phyloP scores from a whole-genome alignment of 1,139 yeast genomes.

The Sugiyamaella novakii region DNA sequence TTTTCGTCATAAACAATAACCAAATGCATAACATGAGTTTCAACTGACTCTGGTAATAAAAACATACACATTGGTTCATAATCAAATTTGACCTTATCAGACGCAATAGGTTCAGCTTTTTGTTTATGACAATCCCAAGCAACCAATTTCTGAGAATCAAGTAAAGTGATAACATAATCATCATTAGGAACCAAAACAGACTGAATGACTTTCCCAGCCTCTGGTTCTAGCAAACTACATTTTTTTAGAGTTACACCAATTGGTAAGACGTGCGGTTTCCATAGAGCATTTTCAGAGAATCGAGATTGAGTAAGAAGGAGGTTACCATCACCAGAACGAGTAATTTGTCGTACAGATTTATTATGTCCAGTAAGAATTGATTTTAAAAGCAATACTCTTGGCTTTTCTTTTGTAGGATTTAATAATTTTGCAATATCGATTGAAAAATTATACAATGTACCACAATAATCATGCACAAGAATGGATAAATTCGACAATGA shows the following conservation, averaged over 20 bases:
- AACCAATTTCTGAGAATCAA: constrained; percentile 47
- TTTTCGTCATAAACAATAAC: constrained; percentile 20
- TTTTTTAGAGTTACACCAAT: constrained; percentile 36
- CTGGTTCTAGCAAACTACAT: constrained; percentile 34
- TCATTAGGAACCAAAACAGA: constrained; percentile 62
- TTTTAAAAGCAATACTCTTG: constrained; percentile 18
- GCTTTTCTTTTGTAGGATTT: constrained; percentile 1
- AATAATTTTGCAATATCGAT: constrained; percentile 46
- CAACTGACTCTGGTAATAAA: constrained; percentile 50
- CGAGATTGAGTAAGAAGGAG: constrained; percentile 52
- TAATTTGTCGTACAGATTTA: constrained; percentile 69
- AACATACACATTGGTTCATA: constrained; percentile 48
- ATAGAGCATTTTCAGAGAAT: constrained; percentile 40
- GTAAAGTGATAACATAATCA: constrained; percentile 51
- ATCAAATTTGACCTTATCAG: constrained; percentile 24
- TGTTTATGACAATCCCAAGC: constrained; percentile 62
- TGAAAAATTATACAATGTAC: constrained; percentile 52
- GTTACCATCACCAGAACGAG: constrained; percentile 65
- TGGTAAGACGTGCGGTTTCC: constrained; percentile 37
- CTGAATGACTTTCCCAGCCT: constrained; percentile 45
- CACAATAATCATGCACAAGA: constrained; percentile 53
- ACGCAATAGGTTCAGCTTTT: constrained; percentile 29
- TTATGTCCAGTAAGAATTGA: constrained; percentile 75
- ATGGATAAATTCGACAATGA: constrained; percentile 41
- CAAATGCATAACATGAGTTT: constrained; percentile 23